Evolutionary conservation across 139 green algal species (phyloP), one percentile per base, ranked within the genome.

Genomic region (Cymbomonas tetramitiformis): DNA sequence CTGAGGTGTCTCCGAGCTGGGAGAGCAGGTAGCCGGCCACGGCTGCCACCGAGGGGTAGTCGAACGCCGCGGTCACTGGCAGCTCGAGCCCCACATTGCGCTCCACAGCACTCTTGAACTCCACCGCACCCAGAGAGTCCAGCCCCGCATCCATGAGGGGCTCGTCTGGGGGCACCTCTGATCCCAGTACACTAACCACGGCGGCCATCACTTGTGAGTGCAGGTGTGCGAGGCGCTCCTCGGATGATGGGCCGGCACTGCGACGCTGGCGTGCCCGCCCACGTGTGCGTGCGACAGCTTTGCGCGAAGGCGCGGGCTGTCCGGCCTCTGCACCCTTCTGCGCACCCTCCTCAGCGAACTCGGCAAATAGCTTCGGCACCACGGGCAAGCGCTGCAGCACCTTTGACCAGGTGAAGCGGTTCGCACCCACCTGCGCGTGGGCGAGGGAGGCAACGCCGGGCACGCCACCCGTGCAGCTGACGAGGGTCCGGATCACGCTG

Each of bases 101-200:
- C 26, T 68, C 59, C 7, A 68, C 18, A 4, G 55, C 26, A 23
- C 56, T 58, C 28, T 60, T 60, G 32, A 83, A 56, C 57, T 83
- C 76, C 19, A 83, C 67, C 1, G 71, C 71, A 25, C 75, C 75
- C 41, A 83, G 68, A 10, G 69, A 84, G 74, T 94, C 84, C 51
- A 94, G 70, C 6, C 85, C 85, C 4, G 78, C 69, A 0, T 72
- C 68, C 77, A 86, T 86, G 19, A 89, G 69, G 2, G 71, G 60
- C 1, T 74, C 68, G 12, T 74, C 48, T 1, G 34, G 23, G 18
- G 57, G 44, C 23, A 82, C 38, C 3, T 69, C 57, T 5, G 25
- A 7, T 6, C 47, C 47, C 18, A 56, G 26, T 19, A 56, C 24
- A 6, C 47, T 28, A n/a, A 19, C 29, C n/a, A 28, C 18, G 4